Evolutionary conservation across 1,284 basidiomycete genomes (phyloP).

Genomic region (Apiotrichum siamense): DNA sequence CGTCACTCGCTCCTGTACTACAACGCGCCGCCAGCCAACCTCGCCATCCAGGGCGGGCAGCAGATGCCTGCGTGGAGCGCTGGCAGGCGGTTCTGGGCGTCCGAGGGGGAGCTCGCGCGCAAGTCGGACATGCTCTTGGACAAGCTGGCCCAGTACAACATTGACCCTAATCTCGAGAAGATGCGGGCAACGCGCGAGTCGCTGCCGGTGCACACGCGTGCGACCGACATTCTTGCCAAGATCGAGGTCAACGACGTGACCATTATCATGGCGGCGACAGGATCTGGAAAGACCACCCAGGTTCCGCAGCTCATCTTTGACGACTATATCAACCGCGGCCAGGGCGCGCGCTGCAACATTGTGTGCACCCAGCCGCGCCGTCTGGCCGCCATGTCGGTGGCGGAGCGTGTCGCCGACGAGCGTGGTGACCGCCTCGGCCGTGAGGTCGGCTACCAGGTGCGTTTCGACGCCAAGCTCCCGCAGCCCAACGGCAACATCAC

Average conservation of each 20-base stretch:
- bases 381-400: slow-evolving; percentile 87
- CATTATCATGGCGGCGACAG: slow-evolving; percentile 90
- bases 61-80: slow-evolving; percentile 27
- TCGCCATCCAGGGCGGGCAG: slow-evolving; percentile 22
- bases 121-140: slow-evolving; percentile 61
- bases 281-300: slow-evolving; percentile 94
- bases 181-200: slow-evolving; percentile 64
- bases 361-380: slow-evolving; percentile 91
- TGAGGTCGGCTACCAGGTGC: slow-evolving; percentile 82
- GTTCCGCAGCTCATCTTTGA: slow-evolving; percentile 90
- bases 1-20: slow-evolving; percentile 54
- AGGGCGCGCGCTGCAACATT: slow-evolving; percentile 83
- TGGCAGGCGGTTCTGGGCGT: slow-evolving; percentile 20
- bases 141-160: slow-evolving; percentile 59
- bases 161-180: slow-evolving; percentile 57
- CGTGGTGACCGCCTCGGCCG: slow-evolving; percentile 69
- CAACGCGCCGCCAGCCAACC: slow-evolving; percentile 37
- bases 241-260: slow-evolving; percentile 78
- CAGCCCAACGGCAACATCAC: slow-evolving; percentile 75
- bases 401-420: slow-evolving; percentile 86
- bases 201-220: slow-evolving; percentile 68
- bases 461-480: slow-evolving; percentile 79
- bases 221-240: slow-evolving; percentile 62
- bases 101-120: slow-evolving; percentile 39
- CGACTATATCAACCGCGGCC: slow-evolving; percentile 66